A percentile compares a stretch with the other conserved stretches of the same genome.
Conservation (phyloP, 805 yeast genomes). For the Priceomyces carsonii region DNA sequence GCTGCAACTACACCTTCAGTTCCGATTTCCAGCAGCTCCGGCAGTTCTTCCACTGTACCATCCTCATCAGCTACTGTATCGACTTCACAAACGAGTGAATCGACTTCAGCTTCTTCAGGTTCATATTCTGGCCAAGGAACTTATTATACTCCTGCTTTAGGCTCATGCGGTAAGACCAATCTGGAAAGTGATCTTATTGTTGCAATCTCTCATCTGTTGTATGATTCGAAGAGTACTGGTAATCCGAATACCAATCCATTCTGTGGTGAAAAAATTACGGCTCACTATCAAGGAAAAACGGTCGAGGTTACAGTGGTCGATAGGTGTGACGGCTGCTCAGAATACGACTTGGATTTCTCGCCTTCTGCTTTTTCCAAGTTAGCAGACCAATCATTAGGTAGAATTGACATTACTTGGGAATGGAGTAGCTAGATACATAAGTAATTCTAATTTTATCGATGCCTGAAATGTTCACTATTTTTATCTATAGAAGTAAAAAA, state of each 20-base stretch:
- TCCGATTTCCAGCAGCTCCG: conserved; percentile 9
- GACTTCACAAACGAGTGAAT: conserved; percentile 8
- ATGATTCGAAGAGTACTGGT: conserved; percentile 30
- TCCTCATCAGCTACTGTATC: conserved; percentile 14
- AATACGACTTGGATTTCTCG: conserved; percentile 57
- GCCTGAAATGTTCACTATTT: too few relatives aligned
- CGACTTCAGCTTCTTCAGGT: conserved; percentile 9
- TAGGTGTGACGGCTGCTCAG: conserved; percentile 55
- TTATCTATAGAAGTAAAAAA: too few relatives aligned
- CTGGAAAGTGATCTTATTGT: conserved; percentile 50
- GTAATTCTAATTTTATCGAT: too few relatives aligned
- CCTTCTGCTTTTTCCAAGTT: conserved; percentile 56
- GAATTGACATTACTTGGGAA: conserved; percentile 55
- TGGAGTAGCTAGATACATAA: conserved; percentile 20
- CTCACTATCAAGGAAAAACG: conserved; percentile 47
- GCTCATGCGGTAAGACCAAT: conserved; percentile 56
- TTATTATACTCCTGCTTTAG: conserved; percentile 46
- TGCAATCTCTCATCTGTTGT: conserved; percentile 50
- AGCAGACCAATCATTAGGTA: conserved; percentile 54
- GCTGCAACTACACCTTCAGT: conserved; percentile 12
- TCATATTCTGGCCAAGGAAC: conserved; percentile 48
- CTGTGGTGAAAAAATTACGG: conserved; percentile 55
- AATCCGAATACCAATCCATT: conserved; percentile 47
- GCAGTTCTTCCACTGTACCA: conserved; percentile 12
- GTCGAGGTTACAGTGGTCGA: conserved; percentile 60